phyloP scores from a whole-genome alignment of 352 stramenopile species.

The Achlya hypogyna region DNA sequence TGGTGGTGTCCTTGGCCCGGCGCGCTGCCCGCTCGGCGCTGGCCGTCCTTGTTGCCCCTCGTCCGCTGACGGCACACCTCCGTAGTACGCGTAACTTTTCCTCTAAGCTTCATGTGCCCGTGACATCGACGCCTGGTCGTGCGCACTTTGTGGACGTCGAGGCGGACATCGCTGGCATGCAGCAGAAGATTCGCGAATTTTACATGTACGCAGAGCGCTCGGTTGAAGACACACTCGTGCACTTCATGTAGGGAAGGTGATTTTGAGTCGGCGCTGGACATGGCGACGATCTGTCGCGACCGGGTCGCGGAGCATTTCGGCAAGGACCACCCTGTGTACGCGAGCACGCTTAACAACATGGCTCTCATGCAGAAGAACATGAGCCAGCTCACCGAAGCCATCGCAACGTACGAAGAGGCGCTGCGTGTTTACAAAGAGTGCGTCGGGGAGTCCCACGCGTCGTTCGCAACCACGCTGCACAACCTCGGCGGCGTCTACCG shows the following conservation, averaged over 20 bases:
- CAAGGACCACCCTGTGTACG: slow-evolving; percentile 67
- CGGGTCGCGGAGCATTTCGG: slow-evolving; percentile 65
- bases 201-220: slow-evolving; percentile 50
- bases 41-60: background rate
- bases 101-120: slow-evolving; percentile 14
- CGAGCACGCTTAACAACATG: slow-evolving; percentile 80
- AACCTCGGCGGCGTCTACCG: slow-evolving; percentile 74
- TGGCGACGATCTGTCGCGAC: slow-evolving; percentile 58
- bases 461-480: slow-evolving; percentile 74
- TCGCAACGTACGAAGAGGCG: slow-evolving; percentile 74
- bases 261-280: slow-evolving; percentile 55
- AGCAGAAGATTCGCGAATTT: slow-evolving; percentile 70
- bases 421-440: slow-evolving; percentile 71
- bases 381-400: slow-evolving; percentile 57
- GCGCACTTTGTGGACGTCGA: slow-evolving; percentile 52
- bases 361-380: slow-evolving; percentile 84
- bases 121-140: slow-evolving; percentile 15
- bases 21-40: background rate
- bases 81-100: background rate
- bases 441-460: slow-evolving; percentile 72
- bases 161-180: slow-evolving; percentile 69
- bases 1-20: background rate
- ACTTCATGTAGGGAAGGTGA: slow-evolving; percentile 52
- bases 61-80: background rate
- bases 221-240: background rate